Evolutionary conservation across 2,329 filamentous ascomycete species (phyloP), one percentile per base, ranked within the genome.

Genomic region (Calonectria honghensis): DNA sequence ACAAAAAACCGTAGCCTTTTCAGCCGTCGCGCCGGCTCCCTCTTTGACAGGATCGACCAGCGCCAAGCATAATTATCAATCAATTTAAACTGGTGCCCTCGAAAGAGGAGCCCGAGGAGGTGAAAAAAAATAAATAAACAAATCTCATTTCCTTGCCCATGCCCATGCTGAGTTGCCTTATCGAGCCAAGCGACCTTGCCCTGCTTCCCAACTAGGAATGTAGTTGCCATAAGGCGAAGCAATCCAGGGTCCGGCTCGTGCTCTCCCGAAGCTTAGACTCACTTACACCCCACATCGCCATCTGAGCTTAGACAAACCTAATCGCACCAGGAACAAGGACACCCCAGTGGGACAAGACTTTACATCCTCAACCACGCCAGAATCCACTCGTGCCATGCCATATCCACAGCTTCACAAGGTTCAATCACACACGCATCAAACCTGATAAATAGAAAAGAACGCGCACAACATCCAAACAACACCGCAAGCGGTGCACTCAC

Each of bases 261-360:
- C 35, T 20, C 68, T 41, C 20, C 68, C 52, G 64, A 51, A 52
- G 32, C 52, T 10, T 63, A 29, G 57, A 20, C 50, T 3, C 18
- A 16, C 59, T 14, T 18, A n/a, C 37, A 18, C 59, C 29, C 50
- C 68, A 61, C 68, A 52, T 61, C 64, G 65, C 37, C 32, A 48
- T 35, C 27, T 32, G 50, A 71, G 50, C 68, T 71, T 71, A 59
- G 27, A 18, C 39, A 70, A 68, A 70, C 59, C 59, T 57, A 65
- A 65, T 65, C 61, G 61, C 20, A 9, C 29, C 37, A n/a, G 14
- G n/a, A 11, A 27, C 57, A 63, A 39, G 57, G 57, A 45, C 37
- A 63, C 37, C 57, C 35, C 39, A 45, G 57, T 61, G 37, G 39
- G 24, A 48, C 45, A 24, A 29, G 13, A 13, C 57, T 27, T 29